These are phyloP conservation scores for Calonectria honghensis DNA, from an alignment of 2,329 filamentous ascomycete genomes.

Conservation along the genomic window DNA sequence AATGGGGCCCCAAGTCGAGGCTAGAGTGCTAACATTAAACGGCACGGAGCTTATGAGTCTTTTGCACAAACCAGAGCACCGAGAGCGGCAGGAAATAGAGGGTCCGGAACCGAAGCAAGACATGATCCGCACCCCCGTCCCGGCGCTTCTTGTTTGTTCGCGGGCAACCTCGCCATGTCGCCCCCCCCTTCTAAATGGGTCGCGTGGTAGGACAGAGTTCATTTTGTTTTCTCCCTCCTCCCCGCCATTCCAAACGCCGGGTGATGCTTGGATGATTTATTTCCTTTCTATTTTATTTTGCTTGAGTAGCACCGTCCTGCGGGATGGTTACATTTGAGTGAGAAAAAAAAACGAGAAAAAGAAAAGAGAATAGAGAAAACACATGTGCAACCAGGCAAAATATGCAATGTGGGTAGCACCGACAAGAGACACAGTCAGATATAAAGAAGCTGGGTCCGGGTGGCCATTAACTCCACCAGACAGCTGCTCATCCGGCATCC, in stretches of 20 bases:
- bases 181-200: neutral
- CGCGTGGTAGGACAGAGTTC: constrained; percentile 16
- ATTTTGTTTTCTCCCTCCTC: neutral
- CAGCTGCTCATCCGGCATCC: constrained; percentile 11
- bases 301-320: neutral
- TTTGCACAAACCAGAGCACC: constrained; percentile 29
- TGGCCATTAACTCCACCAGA: constrained; percentile 44
- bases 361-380: neutral
- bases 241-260: constrained; percentile 5
- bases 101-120: constrained; percentile 27
- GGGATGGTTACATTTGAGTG: neutral
- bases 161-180: neutral
- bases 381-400: neutral
- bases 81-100: constrained; percentile 19
- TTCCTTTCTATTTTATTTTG: neutral
- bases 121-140: constrained; percentile 27
- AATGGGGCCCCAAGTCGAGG: constrained; percentile 19
- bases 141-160: constrained; percentile 25
- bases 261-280: neutral
- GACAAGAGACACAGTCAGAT: constrained; percentile 6
- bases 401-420: constrained; percentile 20
- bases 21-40: constrained; percentile 33
- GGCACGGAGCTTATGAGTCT: constrained; percentile 23
- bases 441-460: constrained; percentile 2
- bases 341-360: constrained; percentile 30